Evolutionary conservation across 345 rosid genomes (phyloP).

Genomic region (Syzygium aqueum): DNA sequence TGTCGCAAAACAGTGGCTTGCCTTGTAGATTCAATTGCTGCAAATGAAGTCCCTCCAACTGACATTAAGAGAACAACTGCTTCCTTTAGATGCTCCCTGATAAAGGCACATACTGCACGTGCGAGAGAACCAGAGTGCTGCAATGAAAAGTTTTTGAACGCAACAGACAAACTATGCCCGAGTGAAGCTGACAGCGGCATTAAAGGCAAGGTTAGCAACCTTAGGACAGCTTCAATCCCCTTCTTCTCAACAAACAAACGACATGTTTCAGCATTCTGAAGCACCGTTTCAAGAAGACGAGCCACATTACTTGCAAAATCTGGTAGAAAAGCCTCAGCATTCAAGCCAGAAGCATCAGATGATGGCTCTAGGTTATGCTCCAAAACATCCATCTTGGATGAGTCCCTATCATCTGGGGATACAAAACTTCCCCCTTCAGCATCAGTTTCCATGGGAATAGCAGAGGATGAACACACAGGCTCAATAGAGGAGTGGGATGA

Average conservation of each 20-base stretch:
- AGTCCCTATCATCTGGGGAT: constrained; percentile 26
- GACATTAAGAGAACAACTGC: constrained; percentile 47
- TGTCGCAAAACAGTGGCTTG: constrained; percentile 53
- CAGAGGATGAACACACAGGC: constrained; percentile 23
- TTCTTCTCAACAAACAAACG: constrained; percentile 89
- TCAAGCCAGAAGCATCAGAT: constrained; percentile 41
- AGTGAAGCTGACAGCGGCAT: constrained; percentile 72
- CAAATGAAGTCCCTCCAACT: constrained; percentile 53
- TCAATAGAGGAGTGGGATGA: constrained; percentile 35
- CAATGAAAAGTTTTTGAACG: constrained; percentile 89
- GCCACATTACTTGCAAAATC: constrained; percentile 75
- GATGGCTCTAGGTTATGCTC: constrained; percentile 46
- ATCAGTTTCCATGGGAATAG: constrained; percentile 93
- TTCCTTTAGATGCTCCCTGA: constrained; percentile 63
- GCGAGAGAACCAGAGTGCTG: constrained; percentile 86
- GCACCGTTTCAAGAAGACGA: constrained; percentile 87
- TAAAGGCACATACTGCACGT: constrained; percentile 67
- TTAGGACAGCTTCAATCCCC: constrained; percentile 81
- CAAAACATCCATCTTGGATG: constrained; percentile 31
- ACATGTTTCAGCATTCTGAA: constrained; percentile 94
- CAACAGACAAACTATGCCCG: constrained; percentile 75
- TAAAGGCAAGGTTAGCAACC: constrained; percentile 64
- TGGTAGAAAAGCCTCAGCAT: constrained; percentile 66
- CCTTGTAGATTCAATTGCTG: constrained; percentile 36
- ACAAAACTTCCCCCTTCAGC: constrained; percentile 40